Base-by-base conservation (phyloP, 2,329 filamentous ascomycete genomes). In the Aspergillus melleus region DNA sequence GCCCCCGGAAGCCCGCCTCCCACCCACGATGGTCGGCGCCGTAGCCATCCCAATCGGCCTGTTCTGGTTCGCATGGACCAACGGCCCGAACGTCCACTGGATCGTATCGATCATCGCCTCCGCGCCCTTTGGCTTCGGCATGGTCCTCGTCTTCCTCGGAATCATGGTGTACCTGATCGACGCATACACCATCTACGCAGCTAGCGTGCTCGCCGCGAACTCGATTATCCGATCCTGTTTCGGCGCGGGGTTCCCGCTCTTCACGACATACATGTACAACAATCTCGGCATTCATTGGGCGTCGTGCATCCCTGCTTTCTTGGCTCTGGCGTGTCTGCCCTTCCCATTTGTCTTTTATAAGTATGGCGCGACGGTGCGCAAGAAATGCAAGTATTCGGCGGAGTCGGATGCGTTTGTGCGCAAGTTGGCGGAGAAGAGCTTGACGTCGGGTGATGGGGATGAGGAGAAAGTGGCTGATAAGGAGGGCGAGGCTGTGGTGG, bases 1-100 rank as follows among this genome's bases (percentile, higher is more conserved):
- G 8, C 81, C 86, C n/a, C 86, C 86, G 0, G 85, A 87, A 73
- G 81, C 81, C 42, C 83, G 81, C 52, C 71, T 86, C 2, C 81
- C 82, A 2, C 79, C 82, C 5, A 78, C 76, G 47, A 80, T 83
- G 60, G 61, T 82, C 3, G 81, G 80, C 32, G 79, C 77, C 55
- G 74, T 84, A 19, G 72, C 75, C 19, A 76, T 88, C 47, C 85
- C 86, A 0, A 70, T 85, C 47, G 81, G 83, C 12, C 75, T 86
- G 4, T 85, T 86, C 70, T 85, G 83, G 83, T 84, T 86, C 59
- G 84, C 83, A 0, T 87, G 84, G 84, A 85, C 84, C 1, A 82
- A 84, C 54, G 81, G 76, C 57, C 77, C 72, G 69, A 61, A 55
- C 39, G 64, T 72, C 22, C 70, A 71, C 58, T 74, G 72, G 73